Percentiles rank a stretch among this genome's conserved stretches.
Conservation (phyloP, 129 eudicot genomes). For the Chrysanthemum makinoi region DNA sequence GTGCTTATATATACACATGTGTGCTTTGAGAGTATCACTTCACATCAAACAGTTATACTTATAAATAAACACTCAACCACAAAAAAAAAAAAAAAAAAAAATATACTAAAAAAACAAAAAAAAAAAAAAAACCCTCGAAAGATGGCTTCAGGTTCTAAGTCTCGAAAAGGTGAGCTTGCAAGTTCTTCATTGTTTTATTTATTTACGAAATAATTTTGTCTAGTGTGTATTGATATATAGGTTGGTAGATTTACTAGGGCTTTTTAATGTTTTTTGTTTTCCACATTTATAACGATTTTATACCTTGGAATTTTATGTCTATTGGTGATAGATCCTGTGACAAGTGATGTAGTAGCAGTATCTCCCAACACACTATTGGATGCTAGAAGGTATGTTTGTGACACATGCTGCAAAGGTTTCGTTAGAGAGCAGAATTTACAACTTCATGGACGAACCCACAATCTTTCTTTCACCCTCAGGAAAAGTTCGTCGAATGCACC, state of each 20-base stretch:
- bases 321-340: conserved; percentile 44
- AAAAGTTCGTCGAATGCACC: conserved; percentile 17
- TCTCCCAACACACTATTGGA: conserved; percentile 45
- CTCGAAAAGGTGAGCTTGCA: no score
- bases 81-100: background rate
- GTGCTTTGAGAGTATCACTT: no score
- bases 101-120: no score
- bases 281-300: background rate
- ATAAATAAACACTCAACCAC: no score
- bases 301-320: background rate
- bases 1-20: no score
- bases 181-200: background rate
- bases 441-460: conserved; percentile 53
- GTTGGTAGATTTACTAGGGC: background rate
- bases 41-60: no score
- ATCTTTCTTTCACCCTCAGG: conserved; percentile 43
- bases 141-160: conserved; percentile 20
- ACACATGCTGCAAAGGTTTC: conserved; percentile 55
- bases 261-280: background rate
- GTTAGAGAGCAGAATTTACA: conserved; percentile 47
- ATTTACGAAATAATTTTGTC: background rate
- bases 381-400: conserved; percentile 42
- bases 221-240: no score
- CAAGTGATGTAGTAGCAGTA: conserved; percentile 33
- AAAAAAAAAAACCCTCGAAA: background rate